These are phyloP conservation scores for Penicillium nucicola DNA, from an alignment of 495 filamentous ascomycete genomes.

Conservation along the genomic window DNA sequence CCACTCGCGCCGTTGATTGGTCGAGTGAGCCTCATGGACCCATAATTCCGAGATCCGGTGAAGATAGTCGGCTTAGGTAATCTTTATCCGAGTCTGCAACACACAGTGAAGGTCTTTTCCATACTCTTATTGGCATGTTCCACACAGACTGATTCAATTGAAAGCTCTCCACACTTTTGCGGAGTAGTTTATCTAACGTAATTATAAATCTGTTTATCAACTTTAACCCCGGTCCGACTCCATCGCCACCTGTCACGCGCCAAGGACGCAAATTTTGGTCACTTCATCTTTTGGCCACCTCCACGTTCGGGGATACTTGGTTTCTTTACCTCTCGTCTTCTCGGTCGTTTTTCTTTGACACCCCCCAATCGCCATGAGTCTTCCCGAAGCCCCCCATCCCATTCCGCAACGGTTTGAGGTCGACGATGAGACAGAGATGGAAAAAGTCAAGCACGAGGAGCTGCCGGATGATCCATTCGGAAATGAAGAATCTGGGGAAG, in stretches of 20 bases:
- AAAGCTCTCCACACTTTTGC: too few species aligned
- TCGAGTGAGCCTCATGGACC: not conserved
- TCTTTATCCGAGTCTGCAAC: not conserved
- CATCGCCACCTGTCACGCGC: conserved; percentile 15
- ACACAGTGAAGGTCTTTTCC: too few species aligned
- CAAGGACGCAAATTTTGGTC: conserved; percentile 25
- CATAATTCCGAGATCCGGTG: conserved; percentile 2
- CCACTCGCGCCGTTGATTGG: too few species aligned
- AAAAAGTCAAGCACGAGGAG: conserved; percentile 14
- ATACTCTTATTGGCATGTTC: not conserved
- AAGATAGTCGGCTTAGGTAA: conserved; percentile 2
- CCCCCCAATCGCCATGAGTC: conserved; percentile 10
- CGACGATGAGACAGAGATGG: conserved; percentile 12
- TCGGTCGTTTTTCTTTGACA: not conserved
- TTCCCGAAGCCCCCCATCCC: conserved; percentile 5
- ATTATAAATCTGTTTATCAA: not conserved
- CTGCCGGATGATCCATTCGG: conserved; percentile 31
- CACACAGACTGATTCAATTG: too few species aligned
- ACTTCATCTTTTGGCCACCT: conserved; percentile 13
- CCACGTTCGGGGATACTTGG: conserved; percentile 7
- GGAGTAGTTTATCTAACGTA: too few species aligned
- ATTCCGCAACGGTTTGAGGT: conserved; percentile 12
- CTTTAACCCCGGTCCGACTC: conserved; percentile 9
- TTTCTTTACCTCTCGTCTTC: conserved; percentile 9
- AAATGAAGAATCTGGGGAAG: conserved; percentile 31